Base-by-base conservation (phyloP, 2,329 filamentous ascomycete genomes). In the Aspergillus proliferans region DNA sequence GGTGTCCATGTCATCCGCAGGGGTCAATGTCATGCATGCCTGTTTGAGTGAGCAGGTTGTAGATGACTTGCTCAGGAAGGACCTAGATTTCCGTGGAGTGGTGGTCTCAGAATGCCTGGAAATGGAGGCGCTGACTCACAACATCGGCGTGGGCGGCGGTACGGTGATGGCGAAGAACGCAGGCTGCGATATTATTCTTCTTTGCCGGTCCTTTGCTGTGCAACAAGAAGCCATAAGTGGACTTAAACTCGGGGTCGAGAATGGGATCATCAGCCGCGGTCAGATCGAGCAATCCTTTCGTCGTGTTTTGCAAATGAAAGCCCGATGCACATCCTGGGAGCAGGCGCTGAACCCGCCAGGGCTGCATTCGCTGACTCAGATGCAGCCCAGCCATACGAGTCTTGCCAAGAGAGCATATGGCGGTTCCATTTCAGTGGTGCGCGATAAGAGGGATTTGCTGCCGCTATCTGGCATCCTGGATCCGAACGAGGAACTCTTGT, bases 151-250 rank as follows among this genome's bases (percentile, higher is more conserved):
- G 15, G 90, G 92, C 58, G 92, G 93, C 38, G 93, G 93, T 10
- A 95, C 92, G 0, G 89, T 97, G 58, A 96, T 96, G 90, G 93
- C 93, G 3, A 88, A 96, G 45, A 93, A 95, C 66, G 92, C 93
- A 28, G 93, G 93, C 12, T 97, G 93, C 64, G 93, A 98, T 67
- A 75, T 97, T 47, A 83, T 96, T 4, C 79, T 96, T 5, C 80
- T 96, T 1, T 97, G 91, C 61, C 84, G 90, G 41, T 90, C 89
- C 5, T 94, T 90, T 58, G 84, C 87, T 34, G 85, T 92, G 18
- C 91, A 97, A 66, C 82, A 93, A 55, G 92, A 97, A 69, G 92
- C 91, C 6, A 88, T 98, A 61, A 87, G 86, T 33, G 92, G 91
- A 0, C 76, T 97, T 43, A 94, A 93, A 63, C 77, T 95, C 8